Evolutionary conservation across 2,329 filamentous ascomycete genomes (phyloP).

Genomic region (Penicillium sp.): DNA sequence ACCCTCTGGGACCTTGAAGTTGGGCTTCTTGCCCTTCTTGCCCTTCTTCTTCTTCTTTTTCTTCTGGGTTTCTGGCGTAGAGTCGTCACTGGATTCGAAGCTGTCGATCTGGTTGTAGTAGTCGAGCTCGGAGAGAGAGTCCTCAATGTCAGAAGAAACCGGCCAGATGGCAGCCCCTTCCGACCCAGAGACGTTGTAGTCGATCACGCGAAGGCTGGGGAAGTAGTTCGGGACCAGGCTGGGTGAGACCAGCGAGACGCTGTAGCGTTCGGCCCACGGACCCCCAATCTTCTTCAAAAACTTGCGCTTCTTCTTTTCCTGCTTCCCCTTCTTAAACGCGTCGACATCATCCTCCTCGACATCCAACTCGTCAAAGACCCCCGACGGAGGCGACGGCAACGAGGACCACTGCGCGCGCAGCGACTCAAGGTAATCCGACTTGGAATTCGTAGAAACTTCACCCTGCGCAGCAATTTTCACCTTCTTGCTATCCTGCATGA

Average conservation of each 20-base stretch:
- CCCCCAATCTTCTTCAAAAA: slow-evolving; percentile 73
- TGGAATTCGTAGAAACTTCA: slow-evolving; percentile 63
- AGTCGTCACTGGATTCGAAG: neutral
- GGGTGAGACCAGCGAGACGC: slow-evolving; percentile 76
- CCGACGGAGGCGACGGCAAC: slow-evolving; percentile 60
- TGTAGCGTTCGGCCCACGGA: slow-evolving; percentile 80
- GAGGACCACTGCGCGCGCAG: slow-evolving; percentile 76
- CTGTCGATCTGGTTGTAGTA: neutral
- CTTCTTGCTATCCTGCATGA: slow-evolving; percentile 82
- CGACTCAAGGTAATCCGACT: slow-evolving; percentile 77
- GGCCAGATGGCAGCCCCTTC: slow-evolving; percentile 53
- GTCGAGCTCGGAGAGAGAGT: neutral
- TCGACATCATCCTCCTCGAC: slow-evolving; percentile 10
- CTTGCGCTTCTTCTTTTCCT: slow-evolving; percentile 51
- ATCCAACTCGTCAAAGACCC: slow-evolving; percentile 18
- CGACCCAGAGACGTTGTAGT: slow-evolving; percentile 87
- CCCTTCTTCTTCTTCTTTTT: slow-evolving; percentile 48
- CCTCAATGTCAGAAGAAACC: slow-evolving; percentile 11
- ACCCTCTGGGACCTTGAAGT: slow-evolving; percentile 67
- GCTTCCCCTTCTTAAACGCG: slow-evolving; percentile 45
- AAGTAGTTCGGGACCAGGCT: slow-evolving; percentile 94
- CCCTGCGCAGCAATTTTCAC: slow-evolving; percentile 59
- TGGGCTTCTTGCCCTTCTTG: slow-evolving; percentile 56
- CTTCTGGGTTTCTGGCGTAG: slow-evolving; percentile 15
- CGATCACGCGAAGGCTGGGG: slow-evolving; percentile 83